These are phyloP conservation scores for Nicotiana paniculata DNA, from an alignment of 257 asterid species.

Conservation along the genomic window DNA sequence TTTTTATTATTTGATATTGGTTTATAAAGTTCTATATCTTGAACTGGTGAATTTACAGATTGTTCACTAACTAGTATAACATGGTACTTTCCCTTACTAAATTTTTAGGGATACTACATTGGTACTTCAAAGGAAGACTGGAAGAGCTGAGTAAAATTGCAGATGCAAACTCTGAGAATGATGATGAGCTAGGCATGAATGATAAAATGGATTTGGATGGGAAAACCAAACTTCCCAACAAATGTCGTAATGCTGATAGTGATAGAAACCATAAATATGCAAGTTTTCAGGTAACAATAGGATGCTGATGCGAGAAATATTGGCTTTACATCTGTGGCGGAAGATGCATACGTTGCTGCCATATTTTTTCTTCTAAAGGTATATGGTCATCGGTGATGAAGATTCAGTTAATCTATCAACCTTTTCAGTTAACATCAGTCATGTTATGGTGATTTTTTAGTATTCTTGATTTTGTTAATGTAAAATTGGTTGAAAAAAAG, in stretches of 20 bases:
- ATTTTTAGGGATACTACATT: constrained; percentile 61
- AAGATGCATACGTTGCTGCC: constrained; percentile 97
- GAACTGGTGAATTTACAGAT: too few relatives aligned
- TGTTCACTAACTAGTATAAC: too few relatives aligned
- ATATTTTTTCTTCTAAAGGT: constrained; percentile 51
- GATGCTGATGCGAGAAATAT: constrained; percentile 77
- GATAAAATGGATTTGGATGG: constrained; percentile 65
- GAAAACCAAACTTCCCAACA: constrained; percentile 18
- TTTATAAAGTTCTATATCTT: too few relatives aligned
- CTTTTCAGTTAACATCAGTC: not conserved
- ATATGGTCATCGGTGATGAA: not conserved
- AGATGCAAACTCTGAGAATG: constrained; percentile 48
- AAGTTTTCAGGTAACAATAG: constrained; percentile 48
- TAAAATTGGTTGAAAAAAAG: not conserved
- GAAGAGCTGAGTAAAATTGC: constrained; percentile 70
- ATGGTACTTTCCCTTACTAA: constrained; percentile 15
- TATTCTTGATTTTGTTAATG: not conserved
- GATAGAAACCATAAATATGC: constrained; percentile 33
- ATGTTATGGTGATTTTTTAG: not conserved
- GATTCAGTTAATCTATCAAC: not conserved
- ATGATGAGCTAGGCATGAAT: constrained; percentile 30
- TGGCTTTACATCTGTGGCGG: constrained; percentile 90
- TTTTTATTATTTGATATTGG: too few relatives aligned
- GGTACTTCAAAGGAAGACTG: constrained; percentile 83
- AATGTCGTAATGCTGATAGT: constrained; percentile 43